Conservation (phyloP, 164 flowering plant genomes). For the Tetracentron sinense region DNA sequence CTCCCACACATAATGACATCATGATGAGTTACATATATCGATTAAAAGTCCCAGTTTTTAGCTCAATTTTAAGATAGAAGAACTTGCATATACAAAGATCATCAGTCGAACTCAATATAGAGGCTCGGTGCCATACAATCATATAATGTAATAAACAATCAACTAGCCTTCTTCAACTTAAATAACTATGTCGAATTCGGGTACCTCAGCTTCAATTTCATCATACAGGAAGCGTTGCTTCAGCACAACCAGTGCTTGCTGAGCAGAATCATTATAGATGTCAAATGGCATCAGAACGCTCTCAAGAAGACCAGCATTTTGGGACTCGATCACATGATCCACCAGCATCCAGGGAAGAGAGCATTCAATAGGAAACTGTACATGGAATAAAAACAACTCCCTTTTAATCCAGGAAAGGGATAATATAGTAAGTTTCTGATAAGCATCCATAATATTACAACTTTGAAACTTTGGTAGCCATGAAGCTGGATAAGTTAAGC, state of each 20-base stretch:
- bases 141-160: too few species aligned
- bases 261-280: constrained; percentile 95
- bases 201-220: constrained; percentile 99
- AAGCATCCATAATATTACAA: too few species aligned
- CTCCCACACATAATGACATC: too few species aligned
- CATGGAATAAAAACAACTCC: constrained; percentile 6
- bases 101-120: background rate
- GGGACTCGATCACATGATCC: constrained; percentile 76
- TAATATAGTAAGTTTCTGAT: background rate
- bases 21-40: too few species aligned
- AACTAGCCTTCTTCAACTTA: background rate
- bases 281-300: constrained; percentile 90
- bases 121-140: background rate
- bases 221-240: constrained; percentile 97
- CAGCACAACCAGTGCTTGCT: constrained; percentile 74
- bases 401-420: background rate
- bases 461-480: too few species aligned
- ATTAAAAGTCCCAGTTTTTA: too few species aligned
- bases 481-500: too few species aligned
- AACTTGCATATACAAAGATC: background rate
- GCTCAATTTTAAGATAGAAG: too few species aligned
- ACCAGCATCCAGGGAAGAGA: constrained; percentile 99
- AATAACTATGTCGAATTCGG: background rate
- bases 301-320: constrained; percentile 77
- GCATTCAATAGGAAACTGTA: constrained; percentile 96